phyloP scores from a whole-genome alignment of 1,284 basidiomycete species.

The Rhizoctonia solani region DNA sequence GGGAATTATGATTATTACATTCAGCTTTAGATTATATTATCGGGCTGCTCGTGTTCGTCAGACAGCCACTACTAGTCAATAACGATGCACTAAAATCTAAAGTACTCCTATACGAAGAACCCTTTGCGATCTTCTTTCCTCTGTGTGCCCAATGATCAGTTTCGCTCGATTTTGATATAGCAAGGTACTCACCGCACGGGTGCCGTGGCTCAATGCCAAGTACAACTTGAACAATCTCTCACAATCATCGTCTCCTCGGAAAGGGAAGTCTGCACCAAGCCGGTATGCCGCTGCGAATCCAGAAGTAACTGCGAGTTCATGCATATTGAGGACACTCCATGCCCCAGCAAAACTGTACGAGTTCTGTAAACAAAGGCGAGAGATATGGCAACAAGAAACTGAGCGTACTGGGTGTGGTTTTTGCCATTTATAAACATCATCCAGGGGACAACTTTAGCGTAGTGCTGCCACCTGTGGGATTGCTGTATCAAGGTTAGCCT shows the following conservation, averaged over 20 bases:
- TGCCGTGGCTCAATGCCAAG: conserved; percentile 49
- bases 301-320: conserved; percentile 62
- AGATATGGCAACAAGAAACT: neutral
- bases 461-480: conserved; percentile 47
- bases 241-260: conserved; percentile 45
- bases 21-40: too few relatives aligned
- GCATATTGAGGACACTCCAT: conserved; percentile 55
- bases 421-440: conserved; percentile 64
- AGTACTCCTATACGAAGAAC: conserved; percentile 39
- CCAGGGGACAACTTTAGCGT: conserved; percentile 60
- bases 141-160: conserved; percentile 9
- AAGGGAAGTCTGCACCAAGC: conserved; percentile 56
- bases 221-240: conserved; percentile 54
- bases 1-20: too few relatives aligned
- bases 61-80: too few relatives aligned
- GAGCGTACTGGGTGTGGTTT: conserved; percentile 43
- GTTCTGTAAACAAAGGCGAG: neutral
- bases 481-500: neutral
- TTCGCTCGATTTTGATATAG: too few relatives aligned
- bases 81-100: neutral
- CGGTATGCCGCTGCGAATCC: conserved; percentile 64
- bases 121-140: conserved; percentile 46
- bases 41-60: too few relatives aligned
- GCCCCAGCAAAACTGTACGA: conserved; percentile 47
- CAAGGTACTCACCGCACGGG: conserved; percentile 47